These are phyloP conservation scores for Dictyostelium intermedium DNA, from an alignment of 78 protist genomes.

Conservation along the genomic window DNA sequence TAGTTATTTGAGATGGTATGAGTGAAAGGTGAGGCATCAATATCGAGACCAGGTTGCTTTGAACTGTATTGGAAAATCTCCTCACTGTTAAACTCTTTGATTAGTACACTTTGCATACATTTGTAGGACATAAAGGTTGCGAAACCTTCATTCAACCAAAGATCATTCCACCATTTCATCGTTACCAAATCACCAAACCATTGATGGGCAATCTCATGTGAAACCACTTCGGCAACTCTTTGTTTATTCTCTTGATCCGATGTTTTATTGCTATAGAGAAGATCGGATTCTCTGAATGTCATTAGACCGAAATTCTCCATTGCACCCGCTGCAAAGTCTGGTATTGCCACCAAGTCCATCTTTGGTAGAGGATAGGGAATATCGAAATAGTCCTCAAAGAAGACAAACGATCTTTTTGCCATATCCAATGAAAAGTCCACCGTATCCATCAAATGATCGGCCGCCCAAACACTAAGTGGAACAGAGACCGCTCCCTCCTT, in stretches of 20 bases:
- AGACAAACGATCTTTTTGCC: constrained; percentile 19
- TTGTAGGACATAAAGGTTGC: constrained; percentile 88
- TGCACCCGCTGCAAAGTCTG: constrained; percentile 91
- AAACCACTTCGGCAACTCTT: constrained; percentile 52
- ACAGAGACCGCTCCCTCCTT: neutral
- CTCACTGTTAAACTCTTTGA: constrained; percentile 9
- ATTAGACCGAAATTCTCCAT: constrained; percentile 93
- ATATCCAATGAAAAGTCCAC: constrained; percentile 88
- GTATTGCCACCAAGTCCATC: constrained; percentile 88
- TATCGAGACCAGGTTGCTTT: constrained; percentile 16
- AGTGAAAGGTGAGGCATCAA: constrained; percentile 22
- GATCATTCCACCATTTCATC: constrained; percentile 96
- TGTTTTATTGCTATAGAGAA: constrained; percentile 62
- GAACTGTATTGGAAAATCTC: neutral
- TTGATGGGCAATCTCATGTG: constrained; percentile 88
- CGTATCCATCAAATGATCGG: constrained; percentile 29
- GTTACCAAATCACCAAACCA: constrained; percentile 98
- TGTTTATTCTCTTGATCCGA: constrained; percentile 23
- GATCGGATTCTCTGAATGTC: constrained; percentile 85
- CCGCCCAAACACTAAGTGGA: constrained; percentile 84
- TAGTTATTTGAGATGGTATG: constrained; percentile 64
- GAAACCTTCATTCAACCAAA: constrained; percentile 95
- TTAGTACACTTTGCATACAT: constrained; percentile 35
- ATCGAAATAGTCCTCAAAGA: constrained; percentile 79
- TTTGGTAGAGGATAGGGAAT: constrained; percentile 91